phyloP scores from a whole-genome alignment of 2,329 filamentous ascomycete species.

The Ascosphaera pollenicola region DNA sequence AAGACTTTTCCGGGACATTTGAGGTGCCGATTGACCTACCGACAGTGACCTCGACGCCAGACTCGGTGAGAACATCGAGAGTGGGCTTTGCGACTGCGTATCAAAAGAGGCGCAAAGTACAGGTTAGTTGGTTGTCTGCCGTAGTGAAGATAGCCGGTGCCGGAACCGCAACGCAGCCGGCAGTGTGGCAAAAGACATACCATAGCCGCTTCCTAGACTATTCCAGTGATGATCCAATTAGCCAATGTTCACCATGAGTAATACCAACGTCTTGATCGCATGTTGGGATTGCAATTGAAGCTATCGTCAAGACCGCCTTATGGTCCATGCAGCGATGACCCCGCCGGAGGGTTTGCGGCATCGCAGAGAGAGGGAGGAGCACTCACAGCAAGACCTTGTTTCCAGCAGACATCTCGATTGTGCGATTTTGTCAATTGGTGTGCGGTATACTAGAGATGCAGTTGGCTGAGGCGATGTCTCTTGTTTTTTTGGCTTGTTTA shows the following conservation, averaged over 20 bases:
- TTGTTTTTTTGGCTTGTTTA: too few species aligned
- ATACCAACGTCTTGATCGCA: background rate
- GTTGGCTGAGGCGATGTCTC: too few species aligned
- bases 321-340: background rate
- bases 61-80: constrained; percentile 37
- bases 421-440: too few species aligned
- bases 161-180: background rate
- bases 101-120: constrained; percentile 4
- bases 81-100: constrained; percentile 36
- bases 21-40: constrained; percentile 22
- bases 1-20: background rate
- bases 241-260: background rate
- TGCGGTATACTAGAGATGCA: background rate
- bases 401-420: background rate
- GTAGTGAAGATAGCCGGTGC: background rate
- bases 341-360: background rate
- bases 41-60: constrained; percentile 42
- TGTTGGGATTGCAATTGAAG: background rate
- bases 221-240: background rate
- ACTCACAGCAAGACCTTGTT: constrained; percentile 1
- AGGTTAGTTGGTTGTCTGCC: background rate
- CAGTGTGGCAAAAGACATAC: constrained; percentile 2
- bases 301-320: background rate
- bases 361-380: background rate
- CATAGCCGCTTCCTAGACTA: constrained; percentile 8